phyloP scores from a whole-genome alignment of 306 rosid genomes.

The Quercus alba region DNA sequence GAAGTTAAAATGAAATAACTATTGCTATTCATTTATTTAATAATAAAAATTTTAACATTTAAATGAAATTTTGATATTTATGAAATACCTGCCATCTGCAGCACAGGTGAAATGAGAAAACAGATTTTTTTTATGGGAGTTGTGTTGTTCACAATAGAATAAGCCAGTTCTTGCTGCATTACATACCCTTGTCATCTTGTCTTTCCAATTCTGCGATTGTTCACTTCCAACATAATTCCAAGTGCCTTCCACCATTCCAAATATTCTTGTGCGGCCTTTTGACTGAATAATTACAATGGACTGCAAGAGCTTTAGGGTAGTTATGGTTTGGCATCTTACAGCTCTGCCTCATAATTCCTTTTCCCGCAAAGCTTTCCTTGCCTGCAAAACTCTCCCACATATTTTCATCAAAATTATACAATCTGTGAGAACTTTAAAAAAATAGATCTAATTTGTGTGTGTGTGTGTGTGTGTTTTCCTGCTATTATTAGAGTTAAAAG shows the following conservation, averaged over 20 bases:
- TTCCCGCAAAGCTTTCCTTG: constrained; percentile 81
- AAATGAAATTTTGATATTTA: no score
- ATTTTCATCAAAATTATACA: background rate
- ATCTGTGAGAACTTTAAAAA: background rate
- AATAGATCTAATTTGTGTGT: background rate
- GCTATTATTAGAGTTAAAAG: background rate
- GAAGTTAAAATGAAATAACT: no score
- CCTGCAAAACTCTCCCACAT: constrained; percentile 39
- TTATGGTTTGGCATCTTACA: constrained; percentile 11
- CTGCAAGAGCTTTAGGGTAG: constrained; percentile 76
- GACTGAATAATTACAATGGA: constrained; percentile 83
- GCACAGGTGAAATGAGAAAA: background rate
- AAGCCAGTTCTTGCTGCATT: background rate
- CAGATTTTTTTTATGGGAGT: background rate
- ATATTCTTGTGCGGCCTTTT: constrained; percentile 57
- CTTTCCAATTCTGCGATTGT: constrained; percentile 44
- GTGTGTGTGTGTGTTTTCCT: background rate
- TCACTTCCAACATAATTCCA: constrained; percentile 25
- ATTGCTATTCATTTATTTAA: no score
- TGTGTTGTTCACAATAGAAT: background rate
- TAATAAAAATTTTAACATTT: no score
- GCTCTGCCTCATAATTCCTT: constrained; percentile 33
- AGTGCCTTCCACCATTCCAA: no score
- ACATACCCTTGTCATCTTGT: constrained; percentile 59
- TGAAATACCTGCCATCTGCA: no score